Evolutionary conservation across 2,329 filamentous ascomycete genomes (phyloP), one percentile per base, ranked within the genome.

Genomic region (Fusarium subglutinans): DNA sequence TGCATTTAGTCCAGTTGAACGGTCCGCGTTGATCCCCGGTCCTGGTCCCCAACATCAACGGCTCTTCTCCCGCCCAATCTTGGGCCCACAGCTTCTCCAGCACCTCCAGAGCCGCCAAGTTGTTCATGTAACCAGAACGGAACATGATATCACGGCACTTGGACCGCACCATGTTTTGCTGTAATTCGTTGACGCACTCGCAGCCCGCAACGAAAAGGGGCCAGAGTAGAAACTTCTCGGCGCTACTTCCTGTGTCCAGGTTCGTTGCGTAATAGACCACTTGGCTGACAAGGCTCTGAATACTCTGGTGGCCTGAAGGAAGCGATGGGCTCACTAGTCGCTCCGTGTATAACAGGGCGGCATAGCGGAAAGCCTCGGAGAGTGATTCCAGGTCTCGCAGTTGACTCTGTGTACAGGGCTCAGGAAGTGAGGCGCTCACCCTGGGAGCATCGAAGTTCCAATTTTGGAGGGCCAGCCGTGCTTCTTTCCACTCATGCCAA

Each of bases 81-180:
- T 87, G 88, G 18, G 87, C 86, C 95, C 96, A 98, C 22, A 97
- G 88, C 77, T 91, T 91, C 85, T 98, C 95, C 47, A 98, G 84
- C 8, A 98, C 90, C 78, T 96, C 93, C 33, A 98, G 87, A 13
- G 93, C 94, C 12, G 93, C 93, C 45, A 97, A 88, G 80, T 98
- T 98, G 83, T 98, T 98, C 87, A 95, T 94, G 83, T 98, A 98
- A 3, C 95, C 95, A 61, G 93, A 96, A 74, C 96, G 93, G 37
- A 91, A 90, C 87, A 96, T 95, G 74, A 98, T 96, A 79, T 96
- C 94, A 50, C 91, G 88, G 83, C 94, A 97, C 76, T 95, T 92
- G 74, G 90, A 88, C 60, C 95, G 90, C 59, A 98, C 92, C 66
- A 95, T 90, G 65, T 90, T 89, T 72, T 95, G 93, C 79, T 98